Evolutionary conservation across 148 eudicot species (phyloP).

Genomic region (Diospyros kaki): DNA sequence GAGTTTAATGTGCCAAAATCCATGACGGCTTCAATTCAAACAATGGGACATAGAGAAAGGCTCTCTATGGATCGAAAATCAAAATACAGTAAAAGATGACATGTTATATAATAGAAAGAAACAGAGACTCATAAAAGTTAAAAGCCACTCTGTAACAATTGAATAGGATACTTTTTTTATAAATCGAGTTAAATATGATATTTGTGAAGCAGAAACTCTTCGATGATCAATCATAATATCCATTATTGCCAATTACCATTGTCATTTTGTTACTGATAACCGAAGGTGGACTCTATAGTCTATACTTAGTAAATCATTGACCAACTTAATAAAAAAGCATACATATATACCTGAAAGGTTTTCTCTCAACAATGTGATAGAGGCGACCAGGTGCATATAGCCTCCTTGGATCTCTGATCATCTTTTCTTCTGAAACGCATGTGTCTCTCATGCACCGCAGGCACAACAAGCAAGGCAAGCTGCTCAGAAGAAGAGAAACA

Average conservation of each 20-base stretch:
- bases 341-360: conserved; percentile 64
- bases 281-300: background rate
- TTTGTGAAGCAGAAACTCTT: background rate
- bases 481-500: conserved; percentile 26
- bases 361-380: conserved; percentile 97
- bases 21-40: conserved; percentile 1
- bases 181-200: background rate
- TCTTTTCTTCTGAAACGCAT: conserved; percentile 70
- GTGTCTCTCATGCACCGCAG: conserved; percentile 89
- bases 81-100: background rate
- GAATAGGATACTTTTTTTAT: too few species aligned
- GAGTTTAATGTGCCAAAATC: background rate
- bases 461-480: conserved; percentile 93
- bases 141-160: too few species aligned
- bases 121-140: background rate
- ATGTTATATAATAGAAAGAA: background rate
- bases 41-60: background rate
- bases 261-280: background rate
- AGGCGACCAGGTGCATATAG: conserved; percentile 97
- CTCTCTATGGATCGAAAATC: background rate
- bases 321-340: background rate
- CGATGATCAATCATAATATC: background rate
- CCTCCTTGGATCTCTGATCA: conserved; percentile 89
- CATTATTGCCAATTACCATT: background rate
- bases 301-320: background rate